Percentiles rank a stretch among this genome's conserved stretches.
Conservation (phyloP, 441 rosid genomes). For the Kokia cookei region DNA sequence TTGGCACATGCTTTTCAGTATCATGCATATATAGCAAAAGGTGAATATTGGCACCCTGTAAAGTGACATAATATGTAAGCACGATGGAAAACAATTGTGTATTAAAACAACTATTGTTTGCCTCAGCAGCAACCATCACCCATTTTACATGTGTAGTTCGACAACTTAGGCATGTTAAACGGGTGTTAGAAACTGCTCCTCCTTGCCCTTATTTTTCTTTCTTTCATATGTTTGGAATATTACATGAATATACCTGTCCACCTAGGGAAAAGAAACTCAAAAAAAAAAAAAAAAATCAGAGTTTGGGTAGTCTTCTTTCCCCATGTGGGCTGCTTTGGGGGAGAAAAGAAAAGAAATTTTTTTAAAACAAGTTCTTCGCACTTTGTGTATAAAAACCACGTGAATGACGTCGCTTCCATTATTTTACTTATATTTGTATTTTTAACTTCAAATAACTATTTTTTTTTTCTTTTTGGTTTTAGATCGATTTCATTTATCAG, state of each 20-base stretch:
- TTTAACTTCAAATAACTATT: too few relatives aligned
- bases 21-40: background rate
- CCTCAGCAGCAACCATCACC: background rate
- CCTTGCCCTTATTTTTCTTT: background rate
- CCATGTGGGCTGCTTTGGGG: background rate
- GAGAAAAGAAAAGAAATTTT: background rate
- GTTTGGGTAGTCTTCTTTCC: too few relatives aligned
- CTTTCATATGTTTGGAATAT: too few relatives aligned
- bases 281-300: too few relatives aligned
- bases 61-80: background rate
- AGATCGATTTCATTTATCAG: too few relatives aligned
- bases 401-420: too few relatives aligned
- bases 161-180: background rate
- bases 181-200: background rate
- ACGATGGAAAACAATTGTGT: background rate
- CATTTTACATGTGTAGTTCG: background rate
- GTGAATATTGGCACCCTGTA: background rate
- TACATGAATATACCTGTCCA: too few relatives aligned
- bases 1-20: background rate
- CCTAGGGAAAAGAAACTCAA: too few relatives aligned
- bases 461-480: too few relatives aligned
- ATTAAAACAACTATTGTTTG: background rate
- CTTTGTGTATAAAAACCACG: too few relatives aligned
- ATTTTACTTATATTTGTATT: too few relatives aligned
- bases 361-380: too few relatives aligned